Base-by-base conservation (phyloP, 768 basidiomycete genomes). In the Boletus subcaerulescens region DNA sequence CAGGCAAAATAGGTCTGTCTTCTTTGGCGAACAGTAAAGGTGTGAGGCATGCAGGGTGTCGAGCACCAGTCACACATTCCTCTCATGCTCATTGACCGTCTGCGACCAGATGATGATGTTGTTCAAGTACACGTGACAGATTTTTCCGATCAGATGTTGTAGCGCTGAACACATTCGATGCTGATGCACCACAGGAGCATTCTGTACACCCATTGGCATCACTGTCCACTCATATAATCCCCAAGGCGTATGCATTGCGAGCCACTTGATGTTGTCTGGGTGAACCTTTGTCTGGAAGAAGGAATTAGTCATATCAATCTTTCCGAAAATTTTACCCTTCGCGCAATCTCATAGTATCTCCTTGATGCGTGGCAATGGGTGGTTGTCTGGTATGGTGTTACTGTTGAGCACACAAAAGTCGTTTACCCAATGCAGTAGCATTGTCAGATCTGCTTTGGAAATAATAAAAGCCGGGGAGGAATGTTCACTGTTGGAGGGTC, bases 271-370 rank as follows among this genome's bases (percentile, higher is more conserved):
- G 20, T 73, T 56, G 3, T 72, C 68, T 0, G 59, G 63, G n/a
- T 72, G 63, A 0, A 74, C 56, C 0, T 63, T 48, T 0, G 68
- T 76, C 51, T 77, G 76, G 46, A 75, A 76, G 43, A 76, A 78
- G 0, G 71, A 63, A 33, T 75, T 69, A n/a, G 71, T 74, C 70
- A 76, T 76, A 44, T 79, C 71, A 1, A 79, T 65, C 17, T 68
- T 74, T 0, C 60, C 69, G 52, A 67, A 79, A 0, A 75, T 59
- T n/a, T 65, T 68, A 0, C 75, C 75, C 7, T 56, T 63, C 0
- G 57, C 59, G n/a, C 64, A 71, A 29, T 70, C 69, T 0, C 35
- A 33, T 0, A 70, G 20, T 1, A 70, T 67, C 1, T 64, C 58
- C 1, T 62, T 57, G 4, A 70, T 56, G 0, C 47, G 24, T 0